A percentile compares a stretch with the other conserved stretches of the same genome.
phyloP scores from a whole-genome alignment of 805 yeast genomes.

The Cephaloascus albidus region DNA sequence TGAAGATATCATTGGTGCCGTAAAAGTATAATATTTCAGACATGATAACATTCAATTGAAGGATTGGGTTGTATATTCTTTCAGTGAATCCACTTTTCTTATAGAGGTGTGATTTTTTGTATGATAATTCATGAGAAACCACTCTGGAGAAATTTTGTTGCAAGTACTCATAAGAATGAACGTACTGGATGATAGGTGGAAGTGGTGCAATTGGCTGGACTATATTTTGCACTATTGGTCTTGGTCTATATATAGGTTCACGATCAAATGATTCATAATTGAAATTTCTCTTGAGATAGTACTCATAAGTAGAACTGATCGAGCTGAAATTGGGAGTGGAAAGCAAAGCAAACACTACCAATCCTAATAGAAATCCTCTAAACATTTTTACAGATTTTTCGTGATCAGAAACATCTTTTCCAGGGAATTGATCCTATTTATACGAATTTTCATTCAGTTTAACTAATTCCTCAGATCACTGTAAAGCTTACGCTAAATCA shows the following conservation, averaged over 20 bases:
- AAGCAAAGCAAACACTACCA: background rate
- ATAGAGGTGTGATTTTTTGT: background rate
- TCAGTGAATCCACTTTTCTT: background rate
- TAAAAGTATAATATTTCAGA: background rate
- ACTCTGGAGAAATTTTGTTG: background rate
- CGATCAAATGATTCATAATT: constrained; percentile 2
- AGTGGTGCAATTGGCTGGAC: background rate
- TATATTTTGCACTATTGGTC: background rate
- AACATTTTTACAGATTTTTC: too few relatives aligned
- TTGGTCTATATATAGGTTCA: too few relatives aligned
- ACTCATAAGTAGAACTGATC: constrained; percentile 14
- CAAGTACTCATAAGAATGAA: background rate
- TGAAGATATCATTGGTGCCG: background rate
- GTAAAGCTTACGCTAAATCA: too few relatives aligned
- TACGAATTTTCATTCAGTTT: too few relatives aligned
- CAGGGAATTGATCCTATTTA: too few relatives aligned
- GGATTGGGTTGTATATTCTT: background rate
- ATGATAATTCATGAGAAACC: background rate
- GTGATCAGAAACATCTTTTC: too few relatives aligned
- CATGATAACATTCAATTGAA: background rate
- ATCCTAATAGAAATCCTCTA: background rate
- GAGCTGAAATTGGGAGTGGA: constrained; percentile 13
- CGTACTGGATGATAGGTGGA: background rate
- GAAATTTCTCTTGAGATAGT: constrained; percentile 5
- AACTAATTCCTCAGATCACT: too few relatives aligned